phyloP scores from a whole-genome alignment of 331 rosid genomes.

The Rhamnella rubrinervis region DNA sequence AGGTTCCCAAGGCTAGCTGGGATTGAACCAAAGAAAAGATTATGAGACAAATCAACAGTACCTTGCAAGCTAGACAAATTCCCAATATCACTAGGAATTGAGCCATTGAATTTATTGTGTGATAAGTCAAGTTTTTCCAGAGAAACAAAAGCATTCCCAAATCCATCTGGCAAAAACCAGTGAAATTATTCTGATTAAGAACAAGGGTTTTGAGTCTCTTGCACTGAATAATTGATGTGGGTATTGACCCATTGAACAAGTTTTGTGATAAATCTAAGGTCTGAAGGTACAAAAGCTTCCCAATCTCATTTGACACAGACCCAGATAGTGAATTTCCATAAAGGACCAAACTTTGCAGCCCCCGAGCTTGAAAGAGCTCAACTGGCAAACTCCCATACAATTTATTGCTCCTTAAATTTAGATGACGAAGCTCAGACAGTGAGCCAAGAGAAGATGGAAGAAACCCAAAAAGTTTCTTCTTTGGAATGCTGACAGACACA shows the following conservation, averaged over 20 bases:
- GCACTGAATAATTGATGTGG: conserved; percentile 59
- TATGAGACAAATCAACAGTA: conserved; percentile 91
- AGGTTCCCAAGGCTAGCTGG: conserved; percentile 85
- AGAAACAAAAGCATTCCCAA: conserved; percentile 57
- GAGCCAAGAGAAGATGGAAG: conserved; percentile 76
- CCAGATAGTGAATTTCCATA: conserved; percentile 94
- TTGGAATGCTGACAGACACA: conserved; percentile 79
- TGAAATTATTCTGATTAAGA: conserved; percentile 72
- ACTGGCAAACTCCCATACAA: conserved; percentile 66
- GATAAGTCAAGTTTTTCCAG: conserved; percentile 76
- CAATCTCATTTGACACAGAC: conserved; percentile 70
- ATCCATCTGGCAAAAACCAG: conserved; percentile 68
- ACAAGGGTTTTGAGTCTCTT: conserved; percentile 70
- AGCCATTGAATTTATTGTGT: conserved; percentile 69
- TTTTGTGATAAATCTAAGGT: conserved; percentile 86
- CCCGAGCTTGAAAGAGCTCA: conserved; percentile 67
- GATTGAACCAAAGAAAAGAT: conserved; percentile 72
- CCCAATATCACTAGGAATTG: conserved; percentile 77
- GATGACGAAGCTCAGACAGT: conserved; percentile 77
- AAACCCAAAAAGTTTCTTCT: conserved; percentile 69
- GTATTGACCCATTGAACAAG: conserved; percentile 72
- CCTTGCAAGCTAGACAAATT: conserved; percentile 84
- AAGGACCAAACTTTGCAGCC: conserved; percentile 90
- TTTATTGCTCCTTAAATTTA: conserved; percentile 79
- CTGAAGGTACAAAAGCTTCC: conserved; percentile 76